A percentile compares a stretch with the other conserved stretches of the same genome.
phyloP scores from a whole-genome alignment of 192 early-diverging fungal genomes.

The Coemansia sp. region DNA sequence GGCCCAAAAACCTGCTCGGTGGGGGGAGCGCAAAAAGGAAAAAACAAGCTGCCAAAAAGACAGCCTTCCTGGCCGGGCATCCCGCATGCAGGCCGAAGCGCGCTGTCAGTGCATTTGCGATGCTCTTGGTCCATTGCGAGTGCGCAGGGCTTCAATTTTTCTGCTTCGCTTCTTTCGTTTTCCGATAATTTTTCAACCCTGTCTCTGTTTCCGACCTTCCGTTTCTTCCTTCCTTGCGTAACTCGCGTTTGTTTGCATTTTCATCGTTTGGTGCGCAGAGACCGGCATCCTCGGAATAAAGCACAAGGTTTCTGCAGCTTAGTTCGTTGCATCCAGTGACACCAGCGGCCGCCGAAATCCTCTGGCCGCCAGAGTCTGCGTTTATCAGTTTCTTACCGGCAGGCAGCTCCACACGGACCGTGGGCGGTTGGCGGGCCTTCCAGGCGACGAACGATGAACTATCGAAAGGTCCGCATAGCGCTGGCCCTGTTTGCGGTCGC shows the following conservation, averaged over 20 bases:
- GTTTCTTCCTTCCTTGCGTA: neutral
- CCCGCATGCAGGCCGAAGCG: conserved; percentile 5
- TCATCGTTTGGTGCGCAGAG: no score
- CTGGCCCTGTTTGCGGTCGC: conserved; percentile 33
- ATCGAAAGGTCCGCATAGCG: conserved; percentile 27
- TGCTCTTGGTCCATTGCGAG: neutral
- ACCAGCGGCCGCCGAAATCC: no score
- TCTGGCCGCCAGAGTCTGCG: no score
- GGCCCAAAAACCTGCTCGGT: neutral
- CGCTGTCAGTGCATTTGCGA: no score
- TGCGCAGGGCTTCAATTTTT: conserved; percentile 5
- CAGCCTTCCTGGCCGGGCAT: neutral
- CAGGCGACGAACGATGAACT: conserved; percentile 16
- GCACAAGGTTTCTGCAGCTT: no score
- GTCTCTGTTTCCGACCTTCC: neutral
- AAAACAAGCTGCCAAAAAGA: neutral
- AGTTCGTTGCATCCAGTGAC: no score
- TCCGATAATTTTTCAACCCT: neutral
- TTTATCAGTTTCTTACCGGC: neutral
- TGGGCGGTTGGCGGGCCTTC: neutral
- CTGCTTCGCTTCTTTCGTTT: conserved; percentile 4
- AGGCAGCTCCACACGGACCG: neutral
- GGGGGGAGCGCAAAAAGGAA: neutral
- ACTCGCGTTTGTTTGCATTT: neutral
- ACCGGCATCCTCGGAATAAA: no score